These are phyloP conservation scores for Nakazawaea laoshanensis DNA, from an alignment of 805 yeast species.

Conservation along the genomic window DNA sequence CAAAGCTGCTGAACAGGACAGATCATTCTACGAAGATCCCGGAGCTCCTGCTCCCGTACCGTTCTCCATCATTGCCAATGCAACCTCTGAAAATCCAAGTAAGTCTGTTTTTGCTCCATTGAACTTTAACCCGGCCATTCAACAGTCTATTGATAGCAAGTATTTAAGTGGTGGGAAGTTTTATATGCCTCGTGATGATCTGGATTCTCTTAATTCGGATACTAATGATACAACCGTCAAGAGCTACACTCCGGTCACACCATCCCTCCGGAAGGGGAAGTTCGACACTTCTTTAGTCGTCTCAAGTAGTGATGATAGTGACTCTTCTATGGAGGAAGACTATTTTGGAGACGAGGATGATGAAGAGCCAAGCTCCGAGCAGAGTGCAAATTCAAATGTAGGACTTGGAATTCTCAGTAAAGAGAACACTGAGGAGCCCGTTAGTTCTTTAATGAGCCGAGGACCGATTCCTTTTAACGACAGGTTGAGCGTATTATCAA, in stretches of 20 bases:
- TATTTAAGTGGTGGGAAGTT: conserved; percentile 89
- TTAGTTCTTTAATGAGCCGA: too few relatives aligned
- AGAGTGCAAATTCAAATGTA: too few relatives aligned
- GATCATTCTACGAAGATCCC: conserved; percentile 58
- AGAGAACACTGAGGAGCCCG: too few relatives aligned
- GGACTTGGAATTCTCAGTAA: too few relatives aligned
- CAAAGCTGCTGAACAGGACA: conserved; percentile 13
- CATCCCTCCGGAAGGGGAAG: conserved; percentile 6
- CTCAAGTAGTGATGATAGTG: conserved; percentile 10
- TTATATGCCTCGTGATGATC: conserved; percentile 34
- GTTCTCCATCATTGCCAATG: conserved; percentile 32
- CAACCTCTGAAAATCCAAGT: conserved; percentile 15
- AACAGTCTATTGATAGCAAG: conserved; percentile 71
- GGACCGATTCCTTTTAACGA: too few relatives aligned
- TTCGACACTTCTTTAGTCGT: conserved; percentile 3
- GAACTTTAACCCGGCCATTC: conserved; percentile 71
- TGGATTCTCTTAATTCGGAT: conserved; percentile 2
- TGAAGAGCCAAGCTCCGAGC: too few relatives aligned
- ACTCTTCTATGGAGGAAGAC: conserved; percentile 14
- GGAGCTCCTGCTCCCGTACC: conserved; percentile 75
- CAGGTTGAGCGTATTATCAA: too few relatives aligned
- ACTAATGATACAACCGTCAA: conserved; percentile 4
- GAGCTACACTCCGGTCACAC: conserved; percentile 9
- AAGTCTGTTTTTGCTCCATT: conserved; percentile 77
- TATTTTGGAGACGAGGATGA: conserved; percentile 19